Evolutionary conservation across 2,329 filamentous ascomycete genomes (phyloP).

Genomic region (Ascochyta clinopodiicola): DNA sequence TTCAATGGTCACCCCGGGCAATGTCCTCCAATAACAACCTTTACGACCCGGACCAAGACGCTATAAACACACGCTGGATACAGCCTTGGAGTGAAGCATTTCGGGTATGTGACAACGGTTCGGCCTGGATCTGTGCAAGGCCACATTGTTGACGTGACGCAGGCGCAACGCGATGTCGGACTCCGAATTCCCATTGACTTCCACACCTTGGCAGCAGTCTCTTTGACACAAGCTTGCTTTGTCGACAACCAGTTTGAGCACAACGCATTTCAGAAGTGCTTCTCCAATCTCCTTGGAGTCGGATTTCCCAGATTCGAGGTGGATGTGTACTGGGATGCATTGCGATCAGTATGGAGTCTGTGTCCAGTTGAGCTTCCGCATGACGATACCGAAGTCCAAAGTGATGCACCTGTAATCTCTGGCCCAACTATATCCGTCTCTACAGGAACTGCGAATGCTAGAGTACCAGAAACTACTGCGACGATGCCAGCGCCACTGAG

Average conservation of each 20-base stretch:
- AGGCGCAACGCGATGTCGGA: conserved; percentile 68
- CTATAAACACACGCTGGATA: conserved; percentile 33
- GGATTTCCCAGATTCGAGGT: conserved; percentile 65
- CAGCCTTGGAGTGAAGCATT: conserved; percentile 44
- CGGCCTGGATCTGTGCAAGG: background rate
- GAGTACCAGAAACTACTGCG: conserved; percentile 19
- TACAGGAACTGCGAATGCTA: conserved; percentile 25
- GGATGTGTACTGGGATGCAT: conserved; percentile 70
- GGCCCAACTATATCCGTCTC: conserved; percentile 22
- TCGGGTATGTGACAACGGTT: conserved; percentile 27
- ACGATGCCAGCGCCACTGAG: conserved; percentile 2
- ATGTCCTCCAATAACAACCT: conserved; percentile 39
- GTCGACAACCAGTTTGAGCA: conserved; percentile 60
- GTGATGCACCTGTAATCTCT: conserved; percentile 17
- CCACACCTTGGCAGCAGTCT: conserved; percentile 63
- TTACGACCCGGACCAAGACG: conserved; percentile 40
- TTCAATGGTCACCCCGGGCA: conserved; percentile 17
- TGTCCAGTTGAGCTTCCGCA: conserved; percentile 64
- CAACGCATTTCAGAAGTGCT: conserved; percentile 59
- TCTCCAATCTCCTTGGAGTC: conserved; percentile 68
- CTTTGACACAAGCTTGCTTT: conserved; percentile 66
- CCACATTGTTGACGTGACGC: background rate
- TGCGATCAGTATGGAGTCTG: conserved; percentile 62
- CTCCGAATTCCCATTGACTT: conserved; percentile 68
- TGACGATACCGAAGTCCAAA: conserved; percentile 10